Percentiles rank a stretch among this genome's conserved stretches.
These are phyloP conservation scores for Rostrohypoxylon terebratum DNA, from an alignment of 495 filamentous ascomycete species.

Conservation along the genomic window DNA sequence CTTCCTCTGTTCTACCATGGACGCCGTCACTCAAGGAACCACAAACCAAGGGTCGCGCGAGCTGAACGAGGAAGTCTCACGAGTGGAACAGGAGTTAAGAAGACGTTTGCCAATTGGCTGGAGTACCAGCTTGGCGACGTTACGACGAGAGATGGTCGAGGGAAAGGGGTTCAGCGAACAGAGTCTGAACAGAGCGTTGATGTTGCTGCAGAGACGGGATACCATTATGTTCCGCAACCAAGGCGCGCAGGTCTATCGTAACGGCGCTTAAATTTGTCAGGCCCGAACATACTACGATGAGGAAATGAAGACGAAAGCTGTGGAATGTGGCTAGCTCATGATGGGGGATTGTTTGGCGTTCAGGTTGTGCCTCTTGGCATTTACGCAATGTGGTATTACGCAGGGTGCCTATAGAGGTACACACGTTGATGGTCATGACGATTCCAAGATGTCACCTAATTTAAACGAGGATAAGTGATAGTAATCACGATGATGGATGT, in stretches of 20 bases:
- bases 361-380: slow-evolving; percentile 25
- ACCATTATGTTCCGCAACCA: slow-evolving; percentile 92
- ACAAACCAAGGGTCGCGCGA: slow-evolving; percentile 83
- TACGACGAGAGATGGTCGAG: slow-evolving; percentile 91
- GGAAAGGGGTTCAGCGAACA: slow-evolving; percentile 87
- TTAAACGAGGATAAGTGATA: background rate
- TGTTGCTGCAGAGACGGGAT: slow-evolving; percentile 87
- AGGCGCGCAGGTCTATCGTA: slow-evolving; percentile 88
- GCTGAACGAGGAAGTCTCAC: slow-evolving; percentile 86
- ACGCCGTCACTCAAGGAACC: slow-evolving; percentile 91
- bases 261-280: slow-evolving; percentile 53
- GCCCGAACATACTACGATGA: background rate
- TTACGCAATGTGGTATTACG: slow-evolving; percentile 1
- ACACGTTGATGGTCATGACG: slow-evolving; percentile 19
- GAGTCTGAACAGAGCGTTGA: slow-evolving; percentile 82
- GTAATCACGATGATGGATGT: slow-evolving; percentile 25
- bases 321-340: slow-evolving; percentile 19
- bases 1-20: slow-evolving; percentile 98
- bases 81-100: slow-evolving; percentile 92
- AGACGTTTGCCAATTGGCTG: slow-evolving; percentile 92
- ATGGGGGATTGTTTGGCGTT: slow-evolving; percentile 24
- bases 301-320: background rate
- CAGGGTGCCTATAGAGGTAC: background rate
- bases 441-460: slow-evolving; percentile 12
- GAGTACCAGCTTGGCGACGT: slow-evolving; percentile 87